A percentile compares a stretch with the other conserved stretches of the same genome.
phyloP scores from a whole-genome alignment of 129 eudicot genomes.

The Artemisia argyi region DNA sequence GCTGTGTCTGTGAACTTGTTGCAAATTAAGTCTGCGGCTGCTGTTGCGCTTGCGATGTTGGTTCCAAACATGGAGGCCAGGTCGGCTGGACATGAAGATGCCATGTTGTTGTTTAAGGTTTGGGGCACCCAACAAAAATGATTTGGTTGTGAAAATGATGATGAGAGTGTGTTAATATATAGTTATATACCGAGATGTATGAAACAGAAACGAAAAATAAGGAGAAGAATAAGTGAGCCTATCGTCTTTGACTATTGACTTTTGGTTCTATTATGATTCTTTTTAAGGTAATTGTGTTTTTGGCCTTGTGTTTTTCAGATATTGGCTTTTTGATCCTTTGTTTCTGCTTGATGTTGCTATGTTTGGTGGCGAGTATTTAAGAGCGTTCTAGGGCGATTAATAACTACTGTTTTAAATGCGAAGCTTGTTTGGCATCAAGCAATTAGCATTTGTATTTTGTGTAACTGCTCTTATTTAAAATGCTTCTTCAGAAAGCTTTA shows the following conservation, averaged over 20 bases:
- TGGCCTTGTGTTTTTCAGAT: too few species aligned
- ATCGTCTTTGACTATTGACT: conserved; percentile 31
- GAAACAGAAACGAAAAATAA: not conserved
- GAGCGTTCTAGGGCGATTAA: too few species aligned
- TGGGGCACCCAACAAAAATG: not conserved
- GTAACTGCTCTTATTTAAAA: too few species aligned
- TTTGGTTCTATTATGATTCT: not conserved
- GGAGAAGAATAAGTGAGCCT: not conserved
- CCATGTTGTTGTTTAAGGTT: conserved; percentile 21
- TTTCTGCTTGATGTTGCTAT: too few species aligned
- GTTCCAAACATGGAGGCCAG: conserved; percentile 51
- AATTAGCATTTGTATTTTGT: too few species aligned
- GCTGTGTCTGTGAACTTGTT: conserved; percentile 46
- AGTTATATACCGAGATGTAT: not conserved
- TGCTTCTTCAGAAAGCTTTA: too few species aligned
- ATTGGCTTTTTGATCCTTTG: not conserved
- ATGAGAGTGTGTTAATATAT: not conserved
- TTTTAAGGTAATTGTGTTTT: not conserved
- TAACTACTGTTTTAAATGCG: too few species aligned
- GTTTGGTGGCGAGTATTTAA: too few species aligned
- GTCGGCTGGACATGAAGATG: conserved; percentile 38
- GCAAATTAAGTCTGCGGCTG: conserved; percentile 47
- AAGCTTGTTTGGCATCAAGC: too few species aligned
- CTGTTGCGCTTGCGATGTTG: conserved; percentile 43
- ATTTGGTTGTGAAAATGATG: not conserved